Conservation (phyloP, 1,284 basidiomycete species). For the Tilletiaria anomala region DNA sequence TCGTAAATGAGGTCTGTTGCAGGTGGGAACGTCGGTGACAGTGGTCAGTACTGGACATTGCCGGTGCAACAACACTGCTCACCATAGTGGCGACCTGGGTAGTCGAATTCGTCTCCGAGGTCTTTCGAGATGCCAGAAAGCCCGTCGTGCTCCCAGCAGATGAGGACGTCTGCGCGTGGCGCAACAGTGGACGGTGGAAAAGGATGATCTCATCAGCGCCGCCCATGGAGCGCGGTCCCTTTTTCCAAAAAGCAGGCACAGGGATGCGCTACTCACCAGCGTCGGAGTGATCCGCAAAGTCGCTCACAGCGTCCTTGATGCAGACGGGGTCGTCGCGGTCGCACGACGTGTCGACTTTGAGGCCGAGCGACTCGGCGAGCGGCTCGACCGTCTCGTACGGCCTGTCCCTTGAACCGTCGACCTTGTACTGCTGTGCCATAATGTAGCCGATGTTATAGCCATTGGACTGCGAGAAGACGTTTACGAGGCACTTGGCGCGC, state of each 20-base stretch:
- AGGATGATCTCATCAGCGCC: not conserved
- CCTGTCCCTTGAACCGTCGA: slow-evolving; percentile 19
- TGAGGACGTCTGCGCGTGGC: slow-evolving; percentile 9
- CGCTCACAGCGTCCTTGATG: slow-evolving; percentile 14
- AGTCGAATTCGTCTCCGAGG: slow-evolving; percentile 15
- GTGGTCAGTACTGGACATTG: not conserved
- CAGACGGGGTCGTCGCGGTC: slow-evolving; percentile 32
- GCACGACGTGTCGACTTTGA: slow-evolving; percentile 33
- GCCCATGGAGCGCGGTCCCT: slow-evolving; percentile 1
- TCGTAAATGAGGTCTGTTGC: slow-evolving; percentile 10
- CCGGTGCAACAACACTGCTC: not conserved
- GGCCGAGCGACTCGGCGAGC: slow-evolving; percentile 27
- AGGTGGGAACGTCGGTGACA: slow-evolving; percentile 8
- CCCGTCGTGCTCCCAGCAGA: slow-evolving; percentile 20
- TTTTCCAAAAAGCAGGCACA: not conserved
- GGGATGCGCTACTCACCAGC: not conserved
- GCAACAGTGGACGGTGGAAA: slow-evolving; percentile 9
- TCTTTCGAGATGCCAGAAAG: slow-evolving; percentile 23
- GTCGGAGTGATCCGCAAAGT: slow-evolving; percentile 13
- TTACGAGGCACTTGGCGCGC: slow-evolving; percentile 8
- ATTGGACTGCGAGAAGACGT: slow-evolving; percentile 16
- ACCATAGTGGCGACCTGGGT: not conserved
- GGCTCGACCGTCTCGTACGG: slow-evolving; percentile 37
- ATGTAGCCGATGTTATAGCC: slow-evolving; percentile 32
- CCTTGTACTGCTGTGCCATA: slow-evolving; percentile 9